Base-by-base conservation (phyloP, 1,284 basidiomycete genomes). In the Malassezia yamatoensis region DNA sequence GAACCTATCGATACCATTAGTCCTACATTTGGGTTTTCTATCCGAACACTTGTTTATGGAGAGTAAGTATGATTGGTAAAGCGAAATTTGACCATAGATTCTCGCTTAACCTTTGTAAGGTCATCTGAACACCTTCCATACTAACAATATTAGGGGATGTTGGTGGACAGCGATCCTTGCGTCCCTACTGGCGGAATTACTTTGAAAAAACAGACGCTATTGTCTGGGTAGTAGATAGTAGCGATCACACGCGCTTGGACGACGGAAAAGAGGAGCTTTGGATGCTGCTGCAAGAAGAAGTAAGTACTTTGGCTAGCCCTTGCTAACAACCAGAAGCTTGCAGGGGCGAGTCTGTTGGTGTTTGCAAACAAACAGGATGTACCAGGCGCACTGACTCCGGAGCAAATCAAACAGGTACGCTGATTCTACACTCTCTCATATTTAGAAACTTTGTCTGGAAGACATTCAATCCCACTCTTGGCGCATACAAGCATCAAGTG, bases 321-420 rank as follows among this genome's bases (percentile, higher is more conserved):
- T 24, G 29, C 41, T 34, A n/a, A 46, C 33, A 12, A 1, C 12
- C 68, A 96, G 88, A 81, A 93, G 66, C 78, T 98, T 39, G 84
- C 89, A 49, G 91, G 93, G 16, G 93, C 93, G 41, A 93, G 90
- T 15, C 81, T 99, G 48, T 81, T 99, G 40, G 84, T 99, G 47
- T 89, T 98, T 74, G 94, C 94, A n/a, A 99, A 99, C 78, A 99
- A 99, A 77, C 91, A 96, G 76, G 94, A 99, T 77, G 82, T 98
- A 35, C 81, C 82, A 38, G 89, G 90, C 29, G 86, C 91, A 0
- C 82, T 96, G 82, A 81, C 82, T 13, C 82, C 84, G 49, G 76
- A 80, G 42, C 88, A 96, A 77, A 93, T 98, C 63, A 80, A 84
- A 59, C 80, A 49, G 18, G 55, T 58, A 49, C 6, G 47, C 7